Base-by-base conservation (phyloP, 371 early-diverging fungal species). In the Zychaea mexicana region DNA sequence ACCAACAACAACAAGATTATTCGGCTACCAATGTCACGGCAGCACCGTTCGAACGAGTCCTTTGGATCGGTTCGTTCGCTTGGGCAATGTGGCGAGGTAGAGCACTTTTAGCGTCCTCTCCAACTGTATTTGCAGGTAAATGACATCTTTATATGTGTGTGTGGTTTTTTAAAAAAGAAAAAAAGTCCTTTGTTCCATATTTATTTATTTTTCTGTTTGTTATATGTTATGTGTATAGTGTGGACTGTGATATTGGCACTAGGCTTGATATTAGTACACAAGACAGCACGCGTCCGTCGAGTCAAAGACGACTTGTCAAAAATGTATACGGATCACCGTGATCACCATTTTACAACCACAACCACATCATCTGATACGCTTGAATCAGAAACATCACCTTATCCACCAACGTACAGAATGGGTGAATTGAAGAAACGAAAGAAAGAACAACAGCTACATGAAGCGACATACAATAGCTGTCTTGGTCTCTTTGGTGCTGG, bases 61-160 rank as follows among this genome's bases (percentile, higher is more conserved):
- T 77, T n/a, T 77, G 78, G 78, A 52, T 68, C 10, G 24, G 45
- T 3, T 74, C 74, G 3, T 72, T 70, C 49, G 52, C 68, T n/a
- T 77, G 72, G 72, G 63, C 69, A 4, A 62, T 67, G 10, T 49
- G 49, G 49, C 21, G 22, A 22, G 49, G 49, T 22, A 49, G 22
- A 52, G 22, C 12, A 21, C 6, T 24, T 9, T 49, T 49, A 22
- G 49, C 22, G 19, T 49, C 26, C 24, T 54, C n/a, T n/a, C 19
- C 32, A 27, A 55, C 19, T 56, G 33, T 36, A n/a, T 22, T 33
- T 13, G 26, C 39, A 39, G 24, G 57, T 57, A 28, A 21, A n/a
- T n/a, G n/a, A n/a, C n/a, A n/a, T n/a, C n/a, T n/a, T n/a, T n/a
- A n/a, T n/a, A 12, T 52, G 22, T 31, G 8, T 21, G 27, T 10